Conservation (phyloP, 169 alveolate species). For the Plasmodium vivax region DNA sequence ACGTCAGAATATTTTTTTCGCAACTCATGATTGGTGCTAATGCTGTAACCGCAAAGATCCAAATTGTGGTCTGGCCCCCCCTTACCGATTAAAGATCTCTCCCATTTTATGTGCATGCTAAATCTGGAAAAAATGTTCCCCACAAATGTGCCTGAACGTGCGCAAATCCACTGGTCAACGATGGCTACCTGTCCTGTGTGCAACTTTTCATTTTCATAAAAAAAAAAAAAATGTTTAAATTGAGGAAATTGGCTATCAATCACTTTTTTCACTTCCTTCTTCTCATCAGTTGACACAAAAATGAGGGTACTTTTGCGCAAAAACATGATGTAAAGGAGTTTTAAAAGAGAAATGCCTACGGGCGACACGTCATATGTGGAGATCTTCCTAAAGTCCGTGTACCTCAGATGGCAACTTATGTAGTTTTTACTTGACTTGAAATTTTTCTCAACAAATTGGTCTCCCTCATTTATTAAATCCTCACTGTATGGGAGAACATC, state of each 20-base stretch:
- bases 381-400: conserved; percentile 44
- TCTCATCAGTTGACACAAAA: conserved; percentile 65
- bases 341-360: conserved; percentile 8
- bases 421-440: conserved; percentile 25
- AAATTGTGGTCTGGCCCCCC: neutral
- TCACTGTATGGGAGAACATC: conserved; percentile 69
- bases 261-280: conserved; percentile 11
- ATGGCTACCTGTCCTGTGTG: conserved; percentile 68
- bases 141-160: conserved; percentile 1
- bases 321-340: conserved; percentile 58
- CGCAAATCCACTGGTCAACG: conserved; percentile 67
- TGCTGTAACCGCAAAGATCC: conserved; percentile 62
- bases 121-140: conserved; percentile 64
- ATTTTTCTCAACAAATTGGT: conserved; percentile 14
- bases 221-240: conserved; percentile 40
- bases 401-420: conserved; percentile 57
- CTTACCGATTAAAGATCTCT: conserved; percentile 38
- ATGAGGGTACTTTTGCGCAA: neutral
- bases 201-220: conserved; percentile 34
- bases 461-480: conserved; percentile 20
- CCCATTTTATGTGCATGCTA: conserved; percentile 69
- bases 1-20: conserved; percentile 9
- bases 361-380: conserved; percentile 36
- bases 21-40: conserved; percentile 2
- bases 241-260: conserved; percentile 12